phyloP scores from a whole-genome alignment of 1,284 basidiomycete genomes.

The Mycocalia duriaeana region DNA sequence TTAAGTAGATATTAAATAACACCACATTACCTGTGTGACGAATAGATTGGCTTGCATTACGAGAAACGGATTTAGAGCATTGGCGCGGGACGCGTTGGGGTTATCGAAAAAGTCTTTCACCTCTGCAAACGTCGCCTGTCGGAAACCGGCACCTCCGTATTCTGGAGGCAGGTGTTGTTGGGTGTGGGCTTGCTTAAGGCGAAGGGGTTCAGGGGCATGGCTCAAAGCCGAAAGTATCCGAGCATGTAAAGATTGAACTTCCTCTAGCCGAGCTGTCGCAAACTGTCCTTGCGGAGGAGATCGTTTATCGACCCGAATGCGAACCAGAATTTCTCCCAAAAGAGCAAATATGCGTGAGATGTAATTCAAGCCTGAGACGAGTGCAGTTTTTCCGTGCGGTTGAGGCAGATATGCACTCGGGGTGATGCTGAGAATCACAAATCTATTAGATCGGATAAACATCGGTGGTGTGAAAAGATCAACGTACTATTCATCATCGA shows the following conservation, averaged over 20 bases:
- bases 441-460: constrained; percentile 22
- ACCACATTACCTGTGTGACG: constrained; percentile 68
- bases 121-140: constrained; percentile 77
- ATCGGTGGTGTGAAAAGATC: not conserved
- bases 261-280: constrained; percentile 74
- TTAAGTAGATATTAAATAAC: constrained; percentile 2
- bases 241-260: constrained; percentile 70
- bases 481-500: constrained; percentile 82
- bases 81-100: constrained; percentile 76
- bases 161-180: constrained; percentile 51
- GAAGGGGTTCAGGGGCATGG: constrained; percentile 67
- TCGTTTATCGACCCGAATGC: constrained; percentile 78
- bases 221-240: constrained; percentile 66
- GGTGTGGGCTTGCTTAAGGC: constrained; percentile 52
- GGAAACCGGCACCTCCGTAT: constrained; percentile 63
- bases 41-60: constrained; percentile 88
- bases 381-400: constrained; percentile 75
- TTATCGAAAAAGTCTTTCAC: constrained; percentile 87
- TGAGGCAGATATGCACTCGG: constrained; percentile 75
- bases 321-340: constrained; percentile 77
- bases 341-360: constrained; percentile 80
- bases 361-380: constrained; percentile 83
- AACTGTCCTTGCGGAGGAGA: constrained; percentile 80
- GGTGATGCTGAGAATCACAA: constrained; percentile 57
- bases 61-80: constrained; percentile 80